phyloP scores from a whole-genome alignment of 345 rosid genomes.

The Populus simonii region DNA sequence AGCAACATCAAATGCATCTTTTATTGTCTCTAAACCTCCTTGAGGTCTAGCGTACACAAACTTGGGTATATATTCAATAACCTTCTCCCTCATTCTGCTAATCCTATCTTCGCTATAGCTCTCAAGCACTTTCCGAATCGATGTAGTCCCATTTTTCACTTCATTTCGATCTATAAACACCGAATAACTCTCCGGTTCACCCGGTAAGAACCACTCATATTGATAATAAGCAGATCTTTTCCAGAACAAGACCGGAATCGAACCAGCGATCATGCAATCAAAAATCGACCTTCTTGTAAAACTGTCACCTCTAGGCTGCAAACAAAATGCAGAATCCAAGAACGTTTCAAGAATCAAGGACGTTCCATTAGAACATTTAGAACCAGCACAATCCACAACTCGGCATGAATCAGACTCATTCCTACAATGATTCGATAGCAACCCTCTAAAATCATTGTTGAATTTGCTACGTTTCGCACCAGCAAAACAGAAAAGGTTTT shows the following conservation, averaged over 20 bases:
- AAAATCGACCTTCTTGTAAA: slow-evolving; percentile 90
- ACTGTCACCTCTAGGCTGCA: slow-evolving; percentile 95
- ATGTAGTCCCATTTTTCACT: slow-evolving; percentile 64
- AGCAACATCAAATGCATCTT: slow-evolving; percentile 89
- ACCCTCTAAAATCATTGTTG: slow-evolving; percentile 71
- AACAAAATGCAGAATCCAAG: slow-evolving; percentile 71
- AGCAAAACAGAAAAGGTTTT: slow-evolving; percentile 78
- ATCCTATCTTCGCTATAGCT: slow-evolving; percentile 60
- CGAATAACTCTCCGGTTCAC: slow-evolving; percentile 61
- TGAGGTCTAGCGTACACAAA: slow-evolving; percentile 60
- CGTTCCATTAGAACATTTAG: slow-evolving; percentile 70
- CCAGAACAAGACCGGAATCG: slow-evolving; percentile 97
- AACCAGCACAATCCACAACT: slow-evolving; percentile 57
- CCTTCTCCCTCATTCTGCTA: slow-evolving; percentile 67
- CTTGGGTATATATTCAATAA: slow-evolving; percentile 68
- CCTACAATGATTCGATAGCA: slow-evolving; percentile 60
- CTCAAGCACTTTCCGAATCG: slow-evolving; percentile 57
- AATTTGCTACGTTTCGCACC: slow-evolving; percentile 68
- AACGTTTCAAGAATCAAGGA: slow-evolving; percentile 72
- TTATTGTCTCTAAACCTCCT: slow-evolving; percentile 59
- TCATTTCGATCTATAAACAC: slow-evolving; percentile 72
- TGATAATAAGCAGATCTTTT: slow-evolving; percentile 75
- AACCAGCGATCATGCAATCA: slow-evolving; percentile 94
- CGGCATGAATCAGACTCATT: slow-evolving; percentile 50
- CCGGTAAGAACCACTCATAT: slow-evolving; percentile 92